Conservation (phyloP, 306 rosid species). For the Cicer cuneatum region DNA sequence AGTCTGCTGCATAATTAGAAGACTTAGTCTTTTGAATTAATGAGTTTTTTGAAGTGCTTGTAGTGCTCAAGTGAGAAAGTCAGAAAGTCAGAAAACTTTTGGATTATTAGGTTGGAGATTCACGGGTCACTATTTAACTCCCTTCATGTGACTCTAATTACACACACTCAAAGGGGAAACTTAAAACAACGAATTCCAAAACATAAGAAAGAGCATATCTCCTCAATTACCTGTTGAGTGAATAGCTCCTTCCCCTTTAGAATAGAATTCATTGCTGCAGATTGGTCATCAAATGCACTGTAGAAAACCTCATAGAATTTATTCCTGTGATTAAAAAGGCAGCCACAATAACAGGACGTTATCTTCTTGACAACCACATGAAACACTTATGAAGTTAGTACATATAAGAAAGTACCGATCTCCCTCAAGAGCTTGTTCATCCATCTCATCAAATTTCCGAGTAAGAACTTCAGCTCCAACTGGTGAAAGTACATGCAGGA, state of each 20-base stretch:
- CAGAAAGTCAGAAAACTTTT: constrained; percentile 1
- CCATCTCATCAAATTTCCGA: constrained; percentile 88
- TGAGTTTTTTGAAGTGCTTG: background rate
- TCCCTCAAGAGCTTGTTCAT: constrained; percentile 61
- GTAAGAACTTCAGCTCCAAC: constrained; percentile 90
- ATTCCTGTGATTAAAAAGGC: constrained; percentile 54
- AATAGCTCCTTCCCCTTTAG: constrained; percentile 84
- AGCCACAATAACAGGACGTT: constrained; percentile 37
- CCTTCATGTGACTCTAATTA: constrained; percentile 6
- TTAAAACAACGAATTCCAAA: constrained; percentile 37
- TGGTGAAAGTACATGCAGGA: constrained; percentile 86
- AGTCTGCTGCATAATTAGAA: constrained; percentile 1
- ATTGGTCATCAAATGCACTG: constrained; percentile 85
- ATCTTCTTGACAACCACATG: constrained; percentile 41
- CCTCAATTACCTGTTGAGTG: constrained; percentile 69
- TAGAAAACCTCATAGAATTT: constrained; percentile 78
- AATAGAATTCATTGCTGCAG: constrained; percentile 85
- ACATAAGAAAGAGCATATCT: constrained; percentile 49
- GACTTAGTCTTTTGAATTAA: background rate
- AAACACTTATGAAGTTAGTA: constrained; percentile 32
- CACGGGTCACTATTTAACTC: constrained; percentile 11
- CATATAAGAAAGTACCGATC: constrained; percentile 67
- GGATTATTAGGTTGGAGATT: background rate
- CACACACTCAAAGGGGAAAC: constrained; percentile 20
- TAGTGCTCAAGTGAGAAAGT: constrained; percentile 8